Percentiles rank a stretch among this genome's conserved stretches.
Conservation (phyloP, 768 basidiomycete species). For the Amanita rimosa region DNA sequence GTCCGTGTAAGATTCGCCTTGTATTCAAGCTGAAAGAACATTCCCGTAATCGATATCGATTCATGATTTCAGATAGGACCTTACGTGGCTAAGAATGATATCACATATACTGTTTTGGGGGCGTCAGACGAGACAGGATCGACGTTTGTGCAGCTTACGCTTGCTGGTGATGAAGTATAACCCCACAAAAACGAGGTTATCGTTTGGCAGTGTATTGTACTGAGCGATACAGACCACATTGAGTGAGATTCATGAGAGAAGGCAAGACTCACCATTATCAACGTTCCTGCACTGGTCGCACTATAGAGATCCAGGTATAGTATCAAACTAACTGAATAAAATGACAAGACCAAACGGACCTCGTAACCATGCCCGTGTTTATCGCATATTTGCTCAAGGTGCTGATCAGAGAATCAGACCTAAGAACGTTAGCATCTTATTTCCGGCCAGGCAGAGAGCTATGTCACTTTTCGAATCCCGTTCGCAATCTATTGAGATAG, state of each 20-base stretch:
- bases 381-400: constrained; percentile 49
- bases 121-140: neutral
- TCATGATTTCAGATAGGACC: constrained; percentile 15
- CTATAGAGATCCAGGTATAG: constrained; percentile 13
- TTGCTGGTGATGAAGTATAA: constrained; percentile 60
- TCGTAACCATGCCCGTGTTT: constrained; percentile 54
- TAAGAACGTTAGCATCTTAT: constrained; percentile 13
- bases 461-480: constrained; percentile 36
- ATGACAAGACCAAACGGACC: constrained; percentile 21
- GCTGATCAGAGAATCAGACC: constrained; percentile 50
- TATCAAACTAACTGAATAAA: neutral
- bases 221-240: constrained; percentile 13
- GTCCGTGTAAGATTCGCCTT: constrained; percentile 38
- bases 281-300: constrained; percentile 34
- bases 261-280: constrained; percentile 37
- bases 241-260: neutral
- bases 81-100: constrained; percentile 23
- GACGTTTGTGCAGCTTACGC: constrained; percentile 25
- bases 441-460: neutral
- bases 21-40: constrained; percentile 42
- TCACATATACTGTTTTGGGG: constrained; percentile 38
- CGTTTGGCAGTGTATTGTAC: constrained; percentile 42
- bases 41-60: neutral
- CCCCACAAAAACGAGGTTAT: constrained; percentile 50
- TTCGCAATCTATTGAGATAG: constrained; percentile 47